Evolutionary conservation across 192 early-diverging fungal genomes (phyloP), one percentile per base, ranked within the genome.

Genomic region (Coemansia sp.): DNA sequence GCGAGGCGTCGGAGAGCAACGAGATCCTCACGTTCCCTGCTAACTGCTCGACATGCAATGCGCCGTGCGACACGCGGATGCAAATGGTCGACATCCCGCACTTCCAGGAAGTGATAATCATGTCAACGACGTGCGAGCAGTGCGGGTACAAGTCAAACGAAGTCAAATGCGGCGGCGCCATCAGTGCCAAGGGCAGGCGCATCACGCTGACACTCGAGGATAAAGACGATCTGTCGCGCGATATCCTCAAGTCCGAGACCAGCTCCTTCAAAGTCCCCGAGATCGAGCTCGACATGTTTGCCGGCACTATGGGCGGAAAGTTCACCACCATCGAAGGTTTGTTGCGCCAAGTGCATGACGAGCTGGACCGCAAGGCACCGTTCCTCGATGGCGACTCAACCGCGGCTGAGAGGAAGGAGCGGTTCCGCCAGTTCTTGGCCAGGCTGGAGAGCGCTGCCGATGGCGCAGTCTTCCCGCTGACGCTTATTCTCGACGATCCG

Each of bases 71-170:
- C 30, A 95, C 94, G 53, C 93, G 89, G 46, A 95, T 96, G 94
- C 92, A 95, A 39, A 74, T 95, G 64, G 62, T 96, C 53, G 85
- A 94, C 59, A 95, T 97, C 67, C 95, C 95, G 39, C 94, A 97
- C 67, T 97, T 97, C 73, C 96, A 95, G 72, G 90, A 97, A 59
- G 92, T 96, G 13, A 89, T 97, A 49, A 92, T 97, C 66, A 96
- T 96, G 95, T 88, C 94, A 16, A 96, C 94, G 3, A 84, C 84
- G 48, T 97, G 95, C 79, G 93, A 96, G 45, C 64, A 76, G 25
- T 97, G 95, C 73, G 95, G 94, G 12, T 97, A 92, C 85, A 96
- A 95, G 86, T 90, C 86, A 53, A 97, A 96, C 75, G 95, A 97
- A 78, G 94, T 97, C 67, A 97, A 97, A 82, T 88, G 94, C 60